phyloP scores from a whole-genome alignment of 2,329 filamentous ascomycete genomes.

The Berkeleyomyces rouxiae region DNA sequence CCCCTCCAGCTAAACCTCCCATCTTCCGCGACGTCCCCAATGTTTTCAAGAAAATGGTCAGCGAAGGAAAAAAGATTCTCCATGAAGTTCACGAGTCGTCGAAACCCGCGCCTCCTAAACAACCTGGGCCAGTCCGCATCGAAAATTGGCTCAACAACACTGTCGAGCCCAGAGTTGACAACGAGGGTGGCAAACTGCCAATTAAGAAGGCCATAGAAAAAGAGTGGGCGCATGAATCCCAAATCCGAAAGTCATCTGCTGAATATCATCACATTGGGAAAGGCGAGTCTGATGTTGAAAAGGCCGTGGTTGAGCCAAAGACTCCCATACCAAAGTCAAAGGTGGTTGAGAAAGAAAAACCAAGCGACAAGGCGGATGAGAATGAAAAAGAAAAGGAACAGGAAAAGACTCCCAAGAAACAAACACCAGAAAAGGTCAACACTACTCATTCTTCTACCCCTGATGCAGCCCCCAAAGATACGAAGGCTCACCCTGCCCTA shows the following conservation, averaged over 20 bases:
- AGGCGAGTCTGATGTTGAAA: not conserved
- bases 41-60: conserved; percentile 47
- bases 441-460: not conserved
- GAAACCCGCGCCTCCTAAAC: conserved; percentile 30
- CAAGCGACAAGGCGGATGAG: not conserved
- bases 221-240: conserved; percentile 17
- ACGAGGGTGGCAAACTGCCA: conserved; percentile 13
- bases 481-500: not conserved
- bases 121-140: conserved; percentile 38
- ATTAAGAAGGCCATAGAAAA: conserved; percentile 23
- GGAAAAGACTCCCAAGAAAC: conserved; percentile 3
- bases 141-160: conserved; percentile 49
- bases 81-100: conserved; percentile 42
- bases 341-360: not conserved
- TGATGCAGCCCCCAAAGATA: conserved; percentile 6
- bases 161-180: conserved; percentile 44
- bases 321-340: no score
- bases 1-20: conserved; percentile 29
- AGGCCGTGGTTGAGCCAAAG: not conserved
- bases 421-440: not conserved
- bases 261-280: not conserved
- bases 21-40: conserved; percentile 46
- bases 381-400: conserved; percentile 14
- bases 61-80: conserved; percentile 47
- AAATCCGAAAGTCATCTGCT: conserved; percentile 10